Percentiles rank a stretch among this genome's conserved stretches.
Evolutionary conservation across 208 protist species (phyloP).

Genomic region (Leishmania tropica): DNA sequence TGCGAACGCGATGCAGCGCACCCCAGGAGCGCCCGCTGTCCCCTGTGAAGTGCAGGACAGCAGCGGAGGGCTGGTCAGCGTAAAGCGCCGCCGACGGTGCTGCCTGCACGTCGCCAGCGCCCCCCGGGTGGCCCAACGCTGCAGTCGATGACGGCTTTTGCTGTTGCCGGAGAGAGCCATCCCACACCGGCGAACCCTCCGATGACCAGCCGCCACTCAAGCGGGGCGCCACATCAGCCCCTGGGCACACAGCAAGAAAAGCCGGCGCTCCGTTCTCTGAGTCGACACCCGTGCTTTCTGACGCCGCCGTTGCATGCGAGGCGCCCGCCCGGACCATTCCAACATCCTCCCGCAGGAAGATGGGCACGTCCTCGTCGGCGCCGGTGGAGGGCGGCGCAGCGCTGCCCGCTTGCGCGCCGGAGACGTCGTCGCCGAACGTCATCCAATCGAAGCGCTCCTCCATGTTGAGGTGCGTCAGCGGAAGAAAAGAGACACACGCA

Average conservation of each 20-base stretch:
- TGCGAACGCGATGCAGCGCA: constrained; percentile 50
- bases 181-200: neutral
- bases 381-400: neutral
- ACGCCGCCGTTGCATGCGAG: neutral
- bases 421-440: constrained; percentile 29
- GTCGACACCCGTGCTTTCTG: neutral
- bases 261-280: neutral
- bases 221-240: neutral
- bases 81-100: constrained; percentile 10
- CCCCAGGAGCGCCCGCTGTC: constrained; percentile 36
- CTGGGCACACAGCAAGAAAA: constrained; percentile 6
- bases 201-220: neutral
- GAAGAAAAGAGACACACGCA: neutral
- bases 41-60: constrained; percentile 27
- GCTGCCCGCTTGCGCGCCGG: neutral
- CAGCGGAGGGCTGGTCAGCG: constrained; percentile 31
- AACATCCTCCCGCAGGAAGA: constrained; percentile 27
- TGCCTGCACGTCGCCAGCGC: neutral
- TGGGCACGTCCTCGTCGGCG: constrained; percentile 9
- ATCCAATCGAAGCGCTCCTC: constrained; percentile 37
- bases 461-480: constrained; percentile 3
- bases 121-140: neutral
- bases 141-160: neutral
- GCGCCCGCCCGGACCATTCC: neutral
- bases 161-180: neutral